Conservation (phyloP, 768 basidiomycete species). For the Mrakia blollopis region DNA sequence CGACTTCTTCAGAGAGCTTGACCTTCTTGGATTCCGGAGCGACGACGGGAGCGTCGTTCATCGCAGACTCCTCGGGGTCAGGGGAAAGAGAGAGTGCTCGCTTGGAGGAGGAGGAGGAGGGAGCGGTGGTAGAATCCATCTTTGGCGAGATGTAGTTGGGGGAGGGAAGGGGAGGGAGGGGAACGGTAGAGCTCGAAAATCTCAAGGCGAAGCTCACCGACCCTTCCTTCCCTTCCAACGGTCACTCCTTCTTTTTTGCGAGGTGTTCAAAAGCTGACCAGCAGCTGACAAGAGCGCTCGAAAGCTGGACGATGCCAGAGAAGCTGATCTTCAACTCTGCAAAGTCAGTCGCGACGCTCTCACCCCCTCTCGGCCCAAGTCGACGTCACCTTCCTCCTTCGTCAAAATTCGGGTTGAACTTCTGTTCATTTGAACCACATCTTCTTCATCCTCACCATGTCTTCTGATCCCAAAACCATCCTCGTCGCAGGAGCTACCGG, state of each 20-base stretch:
- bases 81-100: neutral
- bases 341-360: too few species aligned
- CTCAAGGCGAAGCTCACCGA: neutral
- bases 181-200: neutral
- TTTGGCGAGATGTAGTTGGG: neutral
- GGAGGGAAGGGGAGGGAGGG: neutral
- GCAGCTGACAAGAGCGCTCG: too few species aligned
- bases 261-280: too few species aligned
- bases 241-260: too few species aligned
- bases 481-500: neutral
- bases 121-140: neutral
- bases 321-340: too few species aligned
- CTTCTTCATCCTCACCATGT: too few species aligned
- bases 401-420: too few species aligned
- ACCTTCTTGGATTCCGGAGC: conserved; percentile 19
- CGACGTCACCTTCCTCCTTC: too few species aligned
- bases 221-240: too few species aligned
- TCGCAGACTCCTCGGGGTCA: neutral
- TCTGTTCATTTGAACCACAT: too few species aligned
- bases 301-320: too few species aligned
- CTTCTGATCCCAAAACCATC: neutral
- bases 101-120: conserved; percentile 8
- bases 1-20: neutral
- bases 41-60: conserved; percentile 1
- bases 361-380: too few species aligned